A percentile compares a stretch with the other conserved stretches of the same genome.
Evolutionary conservation across 345 rosid species (phyloP).

Genomic region (Populus pruinosa): DNA sequence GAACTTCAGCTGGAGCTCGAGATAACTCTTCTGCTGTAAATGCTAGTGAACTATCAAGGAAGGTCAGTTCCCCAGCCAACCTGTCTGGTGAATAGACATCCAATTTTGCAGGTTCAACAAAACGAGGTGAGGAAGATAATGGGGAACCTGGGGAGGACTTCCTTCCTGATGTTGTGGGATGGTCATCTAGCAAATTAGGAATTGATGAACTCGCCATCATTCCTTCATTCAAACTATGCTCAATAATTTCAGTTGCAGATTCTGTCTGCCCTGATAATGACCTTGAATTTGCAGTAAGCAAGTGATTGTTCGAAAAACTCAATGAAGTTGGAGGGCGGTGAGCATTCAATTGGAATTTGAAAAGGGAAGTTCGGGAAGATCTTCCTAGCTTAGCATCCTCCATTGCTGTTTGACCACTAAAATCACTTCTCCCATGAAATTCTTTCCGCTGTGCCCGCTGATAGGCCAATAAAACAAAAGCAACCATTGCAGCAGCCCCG

Average conservation of each 20-base stretch:
- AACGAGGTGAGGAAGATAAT: constrained; percentile 68
- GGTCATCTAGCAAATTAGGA: constrained; percentile 57
- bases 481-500: constrained; percentile 59
- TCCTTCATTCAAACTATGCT: constrained; percentile 41
- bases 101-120: constrained; percentile 58
- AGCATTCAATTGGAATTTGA: constrained; percentile 58
- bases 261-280: constrained; percentile 67
- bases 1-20: constrained; percentile 98
- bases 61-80: constrained; percentile 86
- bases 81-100: constrained; percentile 94
- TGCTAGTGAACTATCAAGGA: constrained; percentile 63
- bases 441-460: constrained; percentile 56
- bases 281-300: constrained; percentile 80
- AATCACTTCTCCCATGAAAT: constrained; percentile 56
- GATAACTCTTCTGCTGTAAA: constrained; percentile 91
- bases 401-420: constrained; percentile 38
- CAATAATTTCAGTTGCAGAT: constrained; percentile 50
- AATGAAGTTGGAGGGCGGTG: constrained; percentile 55
- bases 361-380: constrained; percentile 56
- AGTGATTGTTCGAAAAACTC: constrained; percentile 88
- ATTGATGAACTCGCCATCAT: constrained; percentile 32
- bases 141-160: constrained; percentile 80
- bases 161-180: constrained; percentile 60
- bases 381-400: constrained; percentile 58
- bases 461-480: constrained; percentile 66